These are phyloP conservation scores for Mucor velutinosus DNA, from an alignment of 371 early-diverging fungal species.

Conservation along the genomic window DNA sequence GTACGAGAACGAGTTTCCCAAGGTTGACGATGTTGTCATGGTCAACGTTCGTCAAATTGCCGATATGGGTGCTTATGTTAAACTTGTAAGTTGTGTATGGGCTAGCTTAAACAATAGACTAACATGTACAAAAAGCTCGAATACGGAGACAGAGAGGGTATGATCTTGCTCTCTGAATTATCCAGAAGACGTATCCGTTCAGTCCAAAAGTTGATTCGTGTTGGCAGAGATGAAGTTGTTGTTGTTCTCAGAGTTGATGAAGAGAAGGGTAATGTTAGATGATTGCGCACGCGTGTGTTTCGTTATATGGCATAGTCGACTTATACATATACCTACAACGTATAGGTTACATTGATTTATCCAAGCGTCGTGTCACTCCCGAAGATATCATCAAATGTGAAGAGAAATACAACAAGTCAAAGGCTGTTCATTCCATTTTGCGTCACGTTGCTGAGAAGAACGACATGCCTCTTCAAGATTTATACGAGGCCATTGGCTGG, in stretches of 20 bases:
- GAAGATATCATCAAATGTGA: conserved; percentile 95
- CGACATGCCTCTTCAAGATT: conserved; percentile 77
- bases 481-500: conserved; percentile 95
- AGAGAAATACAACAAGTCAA: conserved; percentile 96
- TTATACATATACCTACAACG: not conserved
- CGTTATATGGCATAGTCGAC: not conserved
- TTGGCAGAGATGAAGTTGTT: conserved; percentile 97
- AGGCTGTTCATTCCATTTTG: conserved; percentile 87
- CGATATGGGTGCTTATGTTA: conserved; percentile 98
- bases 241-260: conserved; percentile 98
- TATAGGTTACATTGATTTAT: conserved; percentile 97
- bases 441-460: conserved; percentile 94
- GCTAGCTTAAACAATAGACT: not conserved
- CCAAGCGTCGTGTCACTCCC: conserved; percentile 97
- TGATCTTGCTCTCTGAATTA: conserved; percentile 97
- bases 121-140: conserved; percentile 53
- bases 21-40: conserved; percentile 98
- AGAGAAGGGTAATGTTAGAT: conserved; percentile 83
- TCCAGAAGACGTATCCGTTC: conserved; percentile 97
- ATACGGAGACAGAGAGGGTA: conserved; percentile 95
- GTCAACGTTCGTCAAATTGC: conserved; percentile 97
- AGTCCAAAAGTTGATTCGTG: conserved; percentile 96
- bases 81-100: conserved; percentile 61
- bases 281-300: not conserved
- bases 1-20: conserved; percentile 96